Evolutionary conservation across 345 rosid genomes (phyloP).

Genomic region (Salix dunnii): DNA sequence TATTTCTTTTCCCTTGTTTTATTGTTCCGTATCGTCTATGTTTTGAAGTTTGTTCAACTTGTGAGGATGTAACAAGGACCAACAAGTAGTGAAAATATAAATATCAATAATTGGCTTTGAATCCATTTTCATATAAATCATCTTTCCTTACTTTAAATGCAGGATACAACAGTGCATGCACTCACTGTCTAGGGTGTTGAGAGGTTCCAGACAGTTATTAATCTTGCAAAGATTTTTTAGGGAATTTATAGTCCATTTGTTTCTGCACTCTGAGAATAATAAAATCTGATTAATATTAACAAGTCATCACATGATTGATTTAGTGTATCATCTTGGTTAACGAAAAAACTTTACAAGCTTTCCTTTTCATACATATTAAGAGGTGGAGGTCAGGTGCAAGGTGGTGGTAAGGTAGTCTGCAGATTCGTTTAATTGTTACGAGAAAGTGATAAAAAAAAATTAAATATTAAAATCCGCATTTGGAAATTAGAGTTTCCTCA

Average conservation of each 20-base stretch:
- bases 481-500: slow-evolving; percentile 24
- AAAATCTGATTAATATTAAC: neutral
- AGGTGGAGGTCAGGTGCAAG: neutral
- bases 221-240: neutral
- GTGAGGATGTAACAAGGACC: slow-evolving; percentile 28
- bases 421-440: slow-evolving; percentile 26
- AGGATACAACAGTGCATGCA: neutral
- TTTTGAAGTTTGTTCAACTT: slow-evolving; percentile 35
- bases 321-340: slow-evolving; percentile 17
- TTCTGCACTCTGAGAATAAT: neutral
- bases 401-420: slow-evolving; percentile 14
- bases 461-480: slow-evolving; percentile 27
- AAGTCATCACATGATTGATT: neutral
- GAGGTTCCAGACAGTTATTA: slow-evolving; percentile 2
- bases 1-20: neutral
- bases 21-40: slow-evolving; percentile 21
- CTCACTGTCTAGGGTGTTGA: neutral
- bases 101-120: slow-evolving; percentile 1
- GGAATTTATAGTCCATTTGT: neutral
- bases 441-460: slow-evolving; percentile 13
- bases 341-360: slow-evolving; percentile 18
- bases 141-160: neutral
- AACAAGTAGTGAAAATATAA: slow-evolving; percentile 14
- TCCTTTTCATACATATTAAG: slow-evolving; percentile 8
- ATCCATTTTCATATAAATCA: neutral